A percentile compares a stretch with the other conserved stretches of the same genome.
Evolutionary conservation across 2,329 filamentous ascomycete species (phyloP).

Genomic region (Keithomyces neogunnii): DNA sequence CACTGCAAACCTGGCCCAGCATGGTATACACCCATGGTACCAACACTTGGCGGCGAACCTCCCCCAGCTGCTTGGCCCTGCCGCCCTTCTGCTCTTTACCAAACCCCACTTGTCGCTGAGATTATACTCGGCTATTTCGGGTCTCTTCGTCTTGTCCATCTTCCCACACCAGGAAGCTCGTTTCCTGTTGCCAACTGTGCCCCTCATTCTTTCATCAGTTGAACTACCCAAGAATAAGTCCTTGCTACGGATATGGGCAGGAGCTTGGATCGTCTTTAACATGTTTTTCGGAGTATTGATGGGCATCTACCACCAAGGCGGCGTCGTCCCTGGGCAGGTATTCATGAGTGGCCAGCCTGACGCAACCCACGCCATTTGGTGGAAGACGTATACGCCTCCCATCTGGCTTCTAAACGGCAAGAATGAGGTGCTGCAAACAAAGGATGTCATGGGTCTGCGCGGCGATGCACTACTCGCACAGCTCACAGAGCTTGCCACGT

Average conservation of each 20-base stretch:
- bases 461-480: constrained; percentile 51
- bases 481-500: constrained; percentile 51
- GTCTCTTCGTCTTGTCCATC: constrained; percentile 59
- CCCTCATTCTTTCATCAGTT: constrained; percentile 67
- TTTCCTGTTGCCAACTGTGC: constrained; percentile 67
- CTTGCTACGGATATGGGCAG: constrained; percentile 45
- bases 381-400: constrained; percentile 79
- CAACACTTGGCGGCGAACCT: constrained; percentile 67
- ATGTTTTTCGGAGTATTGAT: constrained; percentile 59
- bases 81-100: constrained; percentile 50
- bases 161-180: constrained; percentile 76
- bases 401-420: constrained; percentile 73
- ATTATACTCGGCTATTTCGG: constrained; percentile 66
- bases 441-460: constrained; percentile 66
- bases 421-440: constrained; percentile 61
- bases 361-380: constrained; percentile 66
- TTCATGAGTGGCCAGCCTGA: constrained; percentile 64
- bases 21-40: constrained; percentile 72
- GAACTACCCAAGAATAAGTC: constrained; percentile 50
- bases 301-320: constrained; percentile 77
- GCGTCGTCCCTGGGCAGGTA: constrained; percentile 66
- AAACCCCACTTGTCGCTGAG: constrained; percentile 50
- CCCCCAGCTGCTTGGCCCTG: constrained; percentile 62
- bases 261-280: constrained; percentile 63
- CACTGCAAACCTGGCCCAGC: constrained; percentile 60